Evolutionary conservation across 441 rosid species (phyloP).

Genomic region (Arabidopsis hybrid): DNA sequence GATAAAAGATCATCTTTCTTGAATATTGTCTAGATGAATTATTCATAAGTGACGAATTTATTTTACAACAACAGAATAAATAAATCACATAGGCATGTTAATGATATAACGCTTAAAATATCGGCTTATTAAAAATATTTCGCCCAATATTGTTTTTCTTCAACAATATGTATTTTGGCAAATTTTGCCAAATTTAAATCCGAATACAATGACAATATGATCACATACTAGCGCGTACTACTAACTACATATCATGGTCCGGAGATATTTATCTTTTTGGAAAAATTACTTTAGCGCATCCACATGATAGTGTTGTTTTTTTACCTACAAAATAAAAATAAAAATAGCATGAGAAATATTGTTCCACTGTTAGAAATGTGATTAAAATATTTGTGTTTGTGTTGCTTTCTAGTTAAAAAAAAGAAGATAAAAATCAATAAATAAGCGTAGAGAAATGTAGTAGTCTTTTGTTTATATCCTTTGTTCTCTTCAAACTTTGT

Average conservation of each 20-base stretch:
- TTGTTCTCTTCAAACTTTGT: not conserved
- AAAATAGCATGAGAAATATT: not conserved
- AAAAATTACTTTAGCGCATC: slow-evolving; percentile 36
- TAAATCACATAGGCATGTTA: not conserved
- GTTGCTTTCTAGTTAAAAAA: not conserved
- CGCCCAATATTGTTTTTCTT: not conserved
- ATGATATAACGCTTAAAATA: not conserved
- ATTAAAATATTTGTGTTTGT: not conserved
- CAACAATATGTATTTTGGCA: not conserved
- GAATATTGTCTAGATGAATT: not conserved
- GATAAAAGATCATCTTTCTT: not conserved
- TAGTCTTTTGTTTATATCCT: no score
- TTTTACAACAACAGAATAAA: not conserved
- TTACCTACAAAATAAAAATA: slow-evolving; percentile 25
- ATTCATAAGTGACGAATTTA: not conserved
- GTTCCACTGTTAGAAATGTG: not conserved
- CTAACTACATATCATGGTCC: not conserved
- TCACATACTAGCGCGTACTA: not conserved
- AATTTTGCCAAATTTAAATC: not conserved
- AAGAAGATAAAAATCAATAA: not conserved
- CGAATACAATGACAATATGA: not conserved
- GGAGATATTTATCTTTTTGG: slow-evolving; percentile 18
- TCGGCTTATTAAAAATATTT: slow-evolving; percentile 12
- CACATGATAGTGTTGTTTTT: slow-evolving; percentile 21
- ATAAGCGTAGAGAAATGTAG: no score